A percentile compares a stretch with the other conserved stretches of the same genome.
phyloP scores from a whole-genome alignment of 2,329 filamentous ascomycete genomes.

The Aureobasidium pullulans region DNA sequence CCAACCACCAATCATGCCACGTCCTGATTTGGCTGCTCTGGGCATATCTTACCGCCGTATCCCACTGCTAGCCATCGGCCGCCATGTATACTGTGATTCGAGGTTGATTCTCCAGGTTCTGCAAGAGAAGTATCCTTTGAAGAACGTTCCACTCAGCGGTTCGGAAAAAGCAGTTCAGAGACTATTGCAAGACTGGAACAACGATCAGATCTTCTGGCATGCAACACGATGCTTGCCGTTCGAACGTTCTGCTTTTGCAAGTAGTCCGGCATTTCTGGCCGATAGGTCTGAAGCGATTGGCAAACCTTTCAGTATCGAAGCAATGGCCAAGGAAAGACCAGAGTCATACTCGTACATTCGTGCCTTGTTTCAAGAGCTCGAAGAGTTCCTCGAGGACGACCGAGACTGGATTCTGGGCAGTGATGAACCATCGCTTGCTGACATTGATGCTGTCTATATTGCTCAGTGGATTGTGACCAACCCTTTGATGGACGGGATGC shows the following conservation, averaged over 20 bases:
- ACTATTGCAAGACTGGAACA: slow-evolving; percentile 50
- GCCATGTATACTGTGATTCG: slow-evolving; percentile 63
- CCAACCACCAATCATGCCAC: slow-evolving; percentile 60
- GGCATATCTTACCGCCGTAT: slow-evolving; percentile 63
- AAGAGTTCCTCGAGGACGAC: slow-evolving; percentile 58
- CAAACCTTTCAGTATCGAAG: slow-evolving; percentile 33
- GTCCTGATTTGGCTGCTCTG: slow-evolving; percentile 55
- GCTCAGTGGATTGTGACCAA: neutral
- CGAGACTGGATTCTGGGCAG: slow-evolving; percentile 56
- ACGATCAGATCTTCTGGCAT: slow-evolving; percentile 51
- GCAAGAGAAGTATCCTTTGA: slow-evolving; percentile 36
- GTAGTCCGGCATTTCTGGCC: slow-evolving; percentile 51
- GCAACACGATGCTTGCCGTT: slow-evolving; percentile 49
- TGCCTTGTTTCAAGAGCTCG: slow-evolving; percentile 50
- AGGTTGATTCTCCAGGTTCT: slow-evolving; percentile 61
- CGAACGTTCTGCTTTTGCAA: slow-evolving; percentile 44
- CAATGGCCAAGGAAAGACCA: slow-evolving; percentile 38
- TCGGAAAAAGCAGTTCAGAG: slow-evolving; percentile 40
- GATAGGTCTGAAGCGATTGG: slow-evolving; percentile 47
- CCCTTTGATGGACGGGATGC: slow-evolving; percentile 24
- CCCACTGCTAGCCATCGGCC: slow-evolving; percentile 58
- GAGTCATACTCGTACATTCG: slow-evolving; percentile 52
- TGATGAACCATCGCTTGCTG: slow-evolving; percentile 49
- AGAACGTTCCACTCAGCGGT: slow-evolving; percentile 27
- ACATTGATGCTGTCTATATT: slow-evolving; percentile 48